Evolutionary conservation across 73 alveolate species (phyloP).

Genomic region (Paramecium caudatum): DNA sequence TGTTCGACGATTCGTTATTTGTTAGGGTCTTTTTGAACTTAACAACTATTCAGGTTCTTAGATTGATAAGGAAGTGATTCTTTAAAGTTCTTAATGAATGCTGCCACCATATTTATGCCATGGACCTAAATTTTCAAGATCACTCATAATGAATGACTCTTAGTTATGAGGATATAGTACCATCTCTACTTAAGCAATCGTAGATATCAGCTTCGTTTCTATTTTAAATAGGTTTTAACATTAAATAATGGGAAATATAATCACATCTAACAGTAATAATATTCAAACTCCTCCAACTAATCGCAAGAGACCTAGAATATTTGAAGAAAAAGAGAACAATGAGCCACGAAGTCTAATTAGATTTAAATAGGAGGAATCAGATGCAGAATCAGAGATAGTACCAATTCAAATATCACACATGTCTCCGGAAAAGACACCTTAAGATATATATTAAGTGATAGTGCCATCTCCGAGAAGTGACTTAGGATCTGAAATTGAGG

Average conservation of each 20-base stretch:
- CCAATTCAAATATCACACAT: background rate
- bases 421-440: background rate
- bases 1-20: slow-evolving; percentile 14
- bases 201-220: slow-evolving; percentile 14
- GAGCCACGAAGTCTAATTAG: background rate
- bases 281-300: background rate
- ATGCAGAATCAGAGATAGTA: slow-evolving; percentile 51
- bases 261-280: background rate
- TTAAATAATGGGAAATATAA: slow-evolving; percentile 4
- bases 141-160: slow-evolving; percentile 5
- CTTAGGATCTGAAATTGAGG: slow-evolving; percentile 40
- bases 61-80: background rate
- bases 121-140: slow-evolving; percentile 18
- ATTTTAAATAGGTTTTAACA: background rate
- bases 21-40: too few species aligned
- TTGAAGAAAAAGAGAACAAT: slow-evolving; percentile 23
- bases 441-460: slow-evolving; percentile 5
- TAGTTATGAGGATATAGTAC: background rate
- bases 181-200: slow-evolving; percentile 51
- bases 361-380: slow-evolving; percentile 8
- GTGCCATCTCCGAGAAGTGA: slow-evolving; percentile 35
- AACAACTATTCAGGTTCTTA: background rate
- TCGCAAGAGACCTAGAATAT: background rate
- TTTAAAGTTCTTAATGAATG: slow-evolving; percentile 40
- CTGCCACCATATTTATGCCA: slow-evolving; percentile 58